A percentile compares a stretch with the other conserved stretches of the same genome.
Conservation (phyloP, 2,329 filamentous ascomycete species). For the Fusarium fujikuroi region DNA sequence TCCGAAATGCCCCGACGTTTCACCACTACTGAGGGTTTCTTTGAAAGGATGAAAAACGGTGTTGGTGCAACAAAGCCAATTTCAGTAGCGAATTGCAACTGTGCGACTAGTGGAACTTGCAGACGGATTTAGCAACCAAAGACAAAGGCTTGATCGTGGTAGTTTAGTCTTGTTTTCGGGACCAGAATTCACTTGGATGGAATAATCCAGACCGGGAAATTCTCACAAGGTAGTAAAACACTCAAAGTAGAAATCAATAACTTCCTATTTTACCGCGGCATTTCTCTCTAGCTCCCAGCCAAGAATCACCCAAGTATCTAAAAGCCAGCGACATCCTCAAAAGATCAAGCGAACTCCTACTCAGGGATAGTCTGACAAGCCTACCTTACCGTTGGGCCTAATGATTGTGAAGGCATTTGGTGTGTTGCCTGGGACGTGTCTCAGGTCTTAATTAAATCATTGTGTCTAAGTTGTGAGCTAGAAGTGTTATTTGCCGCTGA, state of each 20-base stretch:
- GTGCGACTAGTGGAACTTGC: neutral
- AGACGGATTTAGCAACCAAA: neutral
- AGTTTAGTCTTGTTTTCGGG: neutral
- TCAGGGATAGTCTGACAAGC: too few relatives aligned
- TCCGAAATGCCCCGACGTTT: neutral
- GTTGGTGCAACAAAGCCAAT: neutral
- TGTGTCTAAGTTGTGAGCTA: too few relatives aligned
- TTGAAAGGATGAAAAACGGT: neutral
- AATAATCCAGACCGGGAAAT: neutral
- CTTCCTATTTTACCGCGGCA: neutral
- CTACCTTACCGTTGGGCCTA: neutral
- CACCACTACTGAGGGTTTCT: neutral
- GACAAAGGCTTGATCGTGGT: neutral
- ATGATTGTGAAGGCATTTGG: neutral
- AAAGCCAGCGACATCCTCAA: neutral
- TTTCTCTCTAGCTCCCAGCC: neutral
- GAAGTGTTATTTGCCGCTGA: too few relatives aligned
- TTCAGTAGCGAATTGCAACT: neutral
- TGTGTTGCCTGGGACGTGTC: neutral
- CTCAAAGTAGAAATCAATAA: neutral
- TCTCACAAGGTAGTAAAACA: neutral
- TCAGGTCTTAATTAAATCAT: neutral
- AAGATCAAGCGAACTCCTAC: too few relatives aligned
- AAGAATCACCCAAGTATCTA: neutral
- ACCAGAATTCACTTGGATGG: neutral